Base-by-base conservation (phyloP, 352 stramenopile species). In the Aphanomyces euteiches region DNA sequence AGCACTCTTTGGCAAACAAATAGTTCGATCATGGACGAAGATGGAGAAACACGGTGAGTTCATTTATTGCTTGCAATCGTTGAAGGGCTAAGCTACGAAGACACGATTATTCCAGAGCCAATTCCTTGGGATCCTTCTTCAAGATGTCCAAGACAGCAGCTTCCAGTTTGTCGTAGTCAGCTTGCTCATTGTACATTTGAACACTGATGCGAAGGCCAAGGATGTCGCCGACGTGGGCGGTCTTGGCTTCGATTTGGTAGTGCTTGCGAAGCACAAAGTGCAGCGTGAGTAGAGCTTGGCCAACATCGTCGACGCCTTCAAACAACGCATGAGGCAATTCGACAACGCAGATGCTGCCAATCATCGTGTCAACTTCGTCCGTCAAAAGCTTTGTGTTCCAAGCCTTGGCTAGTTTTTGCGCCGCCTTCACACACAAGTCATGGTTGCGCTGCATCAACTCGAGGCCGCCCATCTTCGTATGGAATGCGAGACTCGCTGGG, bases 371-470 rank as follows among this genome's bases (percentile, higher is more conserved):
- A 12, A 61, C 21, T 7, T 67, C 59, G 17, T 67, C 59, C 3
- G 43, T 50, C 12, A 67, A 37, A 19, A 67, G 40, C 40, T 41
- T 57, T 28, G 59, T 67, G 39, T 41, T 28, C 59, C 59, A 67
- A 6, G 69, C 72, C 21, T 66, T 59, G 56, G 69, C 67, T 21
- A 69, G 34, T 34, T 28, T 47, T 4, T 73, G 50, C 36, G 67
- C 72, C 4, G 76, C 67, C 4, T 38, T 47, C 39, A 74, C 74
- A 53, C 76, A 72, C 47, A 77, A 73, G 21, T 68, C 61, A 38
- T 79, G 72, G 67, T 79, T 79, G 17, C 69, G 74, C 48, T 63
- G 47, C 37, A 77, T 77, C 39, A 73, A 68, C 7, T 65, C 72
- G 8, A 12, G 8, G 8, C 59, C 59, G 28, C 59, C 59, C 59